phyloP scores from a whole-genome alignment of 2,329 filamentous ascomycete genomes.

The Colletotrichum tofieldiae region DNA sequence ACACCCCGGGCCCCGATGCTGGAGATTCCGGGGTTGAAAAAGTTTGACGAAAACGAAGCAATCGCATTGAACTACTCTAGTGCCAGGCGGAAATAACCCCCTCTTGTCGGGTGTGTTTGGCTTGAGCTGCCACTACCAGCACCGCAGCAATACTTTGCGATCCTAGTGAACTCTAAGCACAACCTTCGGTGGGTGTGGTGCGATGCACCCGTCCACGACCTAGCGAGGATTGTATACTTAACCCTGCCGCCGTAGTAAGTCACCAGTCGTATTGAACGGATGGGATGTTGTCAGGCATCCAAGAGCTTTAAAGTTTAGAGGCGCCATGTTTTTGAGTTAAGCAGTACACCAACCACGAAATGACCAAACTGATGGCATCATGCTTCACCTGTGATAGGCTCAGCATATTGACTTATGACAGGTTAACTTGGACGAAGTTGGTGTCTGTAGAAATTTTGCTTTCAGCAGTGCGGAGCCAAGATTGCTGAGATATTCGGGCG shows the following conservation, averaged over 20 bases:
- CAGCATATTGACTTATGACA: background rate
- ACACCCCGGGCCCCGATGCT: slow-evolving; percentile 6
- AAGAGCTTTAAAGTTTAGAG: background rate
- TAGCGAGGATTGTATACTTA: too few species aligned
- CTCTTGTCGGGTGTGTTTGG: too few species aligned
- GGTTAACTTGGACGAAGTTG: background rate
- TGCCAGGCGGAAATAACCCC: too few species aligned
- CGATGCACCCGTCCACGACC: too few species aligned
- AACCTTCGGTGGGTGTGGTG: too few species aligned
- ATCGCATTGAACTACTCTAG: background rate
- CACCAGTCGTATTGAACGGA: background rate
- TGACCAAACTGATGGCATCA: too few species aligned
- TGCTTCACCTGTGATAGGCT: background rate
- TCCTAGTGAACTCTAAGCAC: too few species aligned
- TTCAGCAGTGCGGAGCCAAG: background rate
- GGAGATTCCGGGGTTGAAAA: background rate
- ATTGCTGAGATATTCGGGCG: too few species aligned
- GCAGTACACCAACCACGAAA: background rate
- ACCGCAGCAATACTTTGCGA: too few species aligned
- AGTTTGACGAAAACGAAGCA: background rate
- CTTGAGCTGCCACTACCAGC: too few species aligned
- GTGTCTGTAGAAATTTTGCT: too few species aligned
- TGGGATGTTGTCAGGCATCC: background rate
- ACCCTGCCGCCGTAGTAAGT: background rate
- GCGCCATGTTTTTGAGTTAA: background rate